Conservation (phyloP, 495 filamentous ascomycete species). For the Saxispiralis lemnorum region DNA sequence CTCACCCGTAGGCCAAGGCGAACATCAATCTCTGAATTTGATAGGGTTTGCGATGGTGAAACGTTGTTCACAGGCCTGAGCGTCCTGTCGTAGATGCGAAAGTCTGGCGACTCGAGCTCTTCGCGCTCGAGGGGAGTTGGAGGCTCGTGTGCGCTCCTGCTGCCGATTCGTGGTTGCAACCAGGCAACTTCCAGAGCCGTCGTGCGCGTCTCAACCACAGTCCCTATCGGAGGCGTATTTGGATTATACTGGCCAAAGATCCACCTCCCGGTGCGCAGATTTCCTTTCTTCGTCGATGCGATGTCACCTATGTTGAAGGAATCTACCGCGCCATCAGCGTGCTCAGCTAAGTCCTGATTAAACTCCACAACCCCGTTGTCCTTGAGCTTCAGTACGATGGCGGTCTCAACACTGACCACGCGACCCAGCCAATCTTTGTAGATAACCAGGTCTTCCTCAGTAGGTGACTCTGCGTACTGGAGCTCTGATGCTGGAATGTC, state of each 20-base stretch:
- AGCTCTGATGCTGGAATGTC: slow-evolving; percentile 8
- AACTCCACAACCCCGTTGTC: slow-evolving; percentile 26
- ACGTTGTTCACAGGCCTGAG: slow-evolving; percentile 1
- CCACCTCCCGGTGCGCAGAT: slow-evolving; percentile 34
- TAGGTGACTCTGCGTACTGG: slow-evolving; percentile 1
- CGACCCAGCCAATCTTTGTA: slow-evolving; percentile 26
- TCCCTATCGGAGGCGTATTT: slow-evolving; percentile 27
- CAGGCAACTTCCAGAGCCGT: slow-evolving; percentile 31
- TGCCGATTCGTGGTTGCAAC: slow-evolving; percentile 20
- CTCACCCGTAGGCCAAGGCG: slow-evolving; percentile 31
- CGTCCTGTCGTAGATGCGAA: slow-evolving; percentile 21
- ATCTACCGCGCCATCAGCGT: slow-evolving; percentile 10
- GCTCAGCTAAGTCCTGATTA: slow-evolving; percentile 16
- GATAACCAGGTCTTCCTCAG: slow-evolving; percentile 19
- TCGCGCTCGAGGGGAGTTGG: slow-evolving; percentile 11
- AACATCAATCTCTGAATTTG: slow-evolving; percentile 13
- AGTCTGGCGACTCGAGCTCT: slow-evolving; percentile 14
- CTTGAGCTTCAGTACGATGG: slow-evolving; percentile 19
- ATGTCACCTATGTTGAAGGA: slow-evolving; percentile 28
- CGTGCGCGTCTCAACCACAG: slow-evolving; percentile 32
- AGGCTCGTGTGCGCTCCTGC: slow-evolving; percentile 1
- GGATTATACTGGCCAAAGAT: slow-evolving; percentile 32
- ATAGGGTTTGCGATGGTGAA: neutral
- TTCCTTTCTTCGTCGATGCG: slow-evolving; percentile 31
- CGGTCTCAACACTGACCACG: slow-evolving; percentile 16